A percentile compares a stretch with the other conserved stretches of the same genome.
These are phyloP conservation scores for Glycine soja DNA, from an alignment of 306 rosid species.

Conservation along the genomic window DNA sequence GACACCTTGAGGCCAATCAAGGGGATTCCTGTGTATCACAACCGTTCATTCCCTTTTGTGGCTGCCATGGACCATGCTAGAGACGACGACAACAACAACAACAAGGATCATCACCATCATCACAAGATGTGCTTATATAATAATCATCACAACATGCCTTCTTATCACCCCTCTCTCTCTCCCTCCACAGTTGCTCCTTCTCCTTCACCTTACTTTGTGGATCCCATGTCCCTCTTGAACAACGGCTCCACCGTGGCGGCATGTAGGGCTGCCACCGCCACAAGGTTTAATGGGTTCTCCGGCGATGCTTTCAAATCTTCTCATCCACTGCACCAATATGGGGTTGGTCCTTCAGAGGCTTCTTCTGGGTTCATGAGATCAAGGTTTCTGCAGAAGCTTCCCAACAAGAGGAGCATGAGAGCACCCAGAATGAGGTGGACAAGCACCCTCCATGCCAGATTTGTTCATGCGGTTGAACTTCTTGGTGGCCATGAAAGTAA, in stretches of 20 bases:
- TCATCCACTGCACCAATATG: conserved; percentile 56
- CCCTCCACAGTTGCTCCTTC: conserved; percentile 26
- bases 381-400: conserved; percentile 77
- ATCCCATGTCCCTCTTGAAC: conserved; percentile 63
- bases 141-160: conserved; percentile 37
- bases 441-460: conserved; percentile 85
- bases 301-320: conserved; percentile 55
- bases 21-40: conserved; percentile 89
- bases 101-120: conserved; percentile 42
- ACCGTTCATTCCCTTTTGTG: conserved; percentile 80
- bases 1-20: conserved; percentile 73
- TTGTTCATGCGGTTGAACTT: conserved; percentile 93
- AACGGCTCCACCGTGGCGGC: conserved; percentile 33
- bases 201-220: conserved; percentile 49
- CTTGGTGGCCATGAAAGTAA: conserved; percentile 97
- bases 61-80: conserved; percentile 44
- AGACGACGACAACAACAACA: too few species aligned
- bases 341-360: conserved; percentile 49
- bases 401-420: conserved; percentile 84
- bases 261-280: conserved; percentile 40
- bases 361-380: conserved; percentile 74
- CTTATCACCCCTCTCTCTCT: conserved; percentile 7
- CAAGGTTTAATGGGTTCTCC: conserved; percentile 56
- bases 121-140: conserved; percentile 62
- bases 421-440: conserved; percentile 99